Base-by-base conservation (phyloP, 208 protist species). In the Leishmania turanica region DNA sequence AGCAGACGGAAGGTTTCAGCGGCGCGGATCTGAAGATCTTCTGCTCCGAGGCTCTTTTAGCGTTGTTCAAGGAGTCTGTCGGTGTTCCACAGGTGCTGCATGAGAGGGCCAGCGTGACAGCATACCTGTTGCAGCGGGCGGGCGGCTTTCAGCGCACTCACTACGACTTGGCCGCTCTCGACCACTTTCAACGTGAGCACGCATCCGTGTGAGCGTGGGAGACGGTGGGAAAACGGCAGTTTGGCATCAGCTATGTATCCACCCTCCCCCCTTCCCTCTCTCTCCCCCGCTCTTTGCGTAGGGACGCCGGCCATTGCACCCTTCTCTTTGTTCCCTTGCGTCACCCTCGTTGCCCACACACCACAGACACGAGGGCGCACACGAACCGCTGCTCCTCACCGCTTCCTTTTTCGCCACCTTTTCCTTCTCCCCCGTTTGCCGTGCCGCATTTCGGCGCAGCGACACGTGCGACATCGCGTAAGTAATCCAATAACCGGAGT, bases 1-100 rank as follows among this genome's bases (percentile, higher is more conserved):
- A 66, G 42, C 72, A 68, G 37, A 96, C 92, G 17, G 88, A 93
- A 17, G 95, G 93, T 3, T 96, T 98, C 64, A 98, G 93, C 81
- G 95, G 95, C 3, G 95, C 95, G 19, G 95, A 98, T 54, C 75
- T 98, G 49, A 85, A 87, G 49, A 84, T 92, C 9, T 85, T 96
- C 71, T 92, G 88, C 71, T 86, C 91, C 13, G 82, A 83, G 37
- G 84, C 89, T 1, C 68, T 96, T 21, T 78, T 96, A 58, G 87
- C 87, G 68, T 60, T 96, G 6, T 81, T 96, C n/a, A 74, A 66
- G 21, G 70, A 79, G 9, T 76, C 78, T 11, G 79, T 65, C 0
- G 65, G 49, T 31, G 54, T 65, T 21, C 77, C 70, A 11, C 31
- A 56, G 27, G 27, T 79, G 31, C 77, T 94, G 31, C 68, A 87